phyloP scores from a whole-genome alignment of 225 moss, liverwort and hornwort genomes.

The Pseudoscleropodium purum region DNA sequence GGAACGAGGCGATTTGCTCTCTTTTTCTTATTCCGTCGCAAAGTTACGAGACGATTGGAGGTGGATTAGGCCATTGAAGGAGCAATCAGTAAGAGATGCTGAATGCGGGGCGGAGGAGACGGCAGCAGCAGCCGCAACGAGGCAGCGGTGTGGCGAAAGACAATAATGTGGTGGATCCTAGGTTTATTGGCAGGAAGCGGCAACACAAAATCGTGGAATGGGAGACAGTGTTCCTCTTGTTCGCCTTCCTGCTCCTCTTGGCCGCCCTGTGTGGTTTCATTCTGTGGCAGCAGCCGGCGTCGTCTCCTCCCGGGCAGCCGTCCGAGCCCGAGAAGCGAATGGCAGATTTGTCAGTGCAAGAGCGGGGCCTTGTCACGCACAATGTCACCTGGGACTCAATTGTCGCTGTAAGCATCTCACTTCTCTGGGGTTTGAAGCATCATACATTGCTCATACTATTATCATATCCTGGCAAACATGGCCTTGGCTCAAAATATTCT shows the following conservation, averaged over 20 bases:
- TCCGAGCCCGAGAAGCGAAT: neutral
- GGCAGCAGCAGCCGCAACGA: conserved; percentile 8
- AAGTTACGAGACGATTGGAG: neutral
- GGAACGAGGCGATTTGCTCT: neutral
- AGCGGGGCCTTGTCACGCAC: conserved; percentile 51
- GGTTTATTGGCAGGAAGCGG: conserved; percentile 12
- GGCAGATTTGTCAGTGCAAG: conserved; percentile 40
- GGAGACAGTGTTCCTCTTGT: neutral
- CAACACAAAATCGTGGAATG: neutral
- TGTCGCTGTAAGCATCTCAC: conserved; percentile 35
- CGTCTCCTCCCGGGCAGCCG: neutral
- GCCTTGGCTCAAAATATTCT: neutral
- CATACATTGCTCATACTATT: neutral
- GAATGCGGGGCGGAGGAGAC: conserved; percentile 23
- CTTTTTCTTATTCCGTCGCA: neutral
- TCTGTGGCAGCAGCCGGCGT: conserved; percentile 4
- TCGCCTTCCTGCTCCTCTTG: conserved; percentile 18
- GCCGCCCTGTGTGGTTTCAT: conserved; percentile 15
- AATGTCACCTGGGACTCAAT: conserved; percentile 54
- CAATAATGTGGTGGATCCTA: neutral
- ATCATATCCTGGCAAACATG: neutral
- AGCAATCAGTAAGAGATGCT: neutral
- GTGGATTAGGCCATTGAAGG: neutral
- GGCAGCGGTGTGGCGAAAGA: neutral
- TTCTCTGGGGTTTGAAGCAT: neutral